Evolutionary conservation across 2,329 filamentous ascomycete species (phyloP).

Genomic region (Sporothrix inflata): DNA sequence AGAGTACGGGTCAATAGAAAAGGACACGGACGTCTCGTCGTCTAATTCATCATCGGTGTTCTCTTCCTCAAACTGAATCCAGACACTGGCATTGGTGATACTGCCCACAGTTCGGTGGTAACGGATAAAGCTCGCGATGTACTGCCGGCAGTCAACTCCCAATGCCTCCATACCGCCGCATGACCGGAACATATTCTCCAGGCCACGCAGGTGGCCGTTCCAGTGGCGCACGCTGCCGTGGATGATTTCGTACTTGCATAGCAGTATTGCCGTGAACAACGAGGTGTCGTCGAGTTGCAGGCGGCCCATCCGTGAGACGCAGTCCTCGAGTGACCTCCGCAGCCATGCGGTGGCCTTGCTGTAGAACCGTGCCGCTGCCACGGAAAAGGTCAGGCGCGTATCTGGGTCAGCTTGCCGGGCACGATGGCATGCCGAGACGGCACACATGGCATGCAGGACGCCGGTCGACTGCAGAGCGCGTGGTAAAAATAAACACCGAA

Average conservation of each 20-base stretch:
- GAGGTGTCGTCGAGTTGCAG: neutral
- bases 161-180: neutral
- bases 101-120: neutral
- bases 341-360: slow-evolving; percentile 7
- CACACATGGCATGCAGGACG: neutral
- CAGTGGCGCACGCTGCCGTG: neutral
- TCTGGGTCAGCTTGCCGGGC: neutral
- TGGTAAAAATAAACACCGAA: neutral
- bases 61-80: neutral
- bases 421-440: neutral
- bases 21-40: neutral
- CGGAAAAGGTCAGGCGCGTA: neutral
- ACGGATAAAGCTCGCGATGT: neutral
- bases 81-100: neutral
- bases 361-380: neutral
- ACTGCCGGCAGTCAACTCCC: neutral
- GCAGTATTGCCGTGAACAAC: neutral
- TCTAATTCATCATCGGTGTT: neutral
- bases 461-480: neutral
- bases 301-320: neutral
- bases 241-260: slow-evolving; percentile 3
- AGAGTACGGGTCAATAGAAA: neutral
- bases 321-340: neutral
- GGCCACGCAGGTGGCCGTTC: neutral
- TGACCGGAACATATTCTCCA: neutral